Percentiles rank a stretch among this genome's conserved stretches.
Conservation (phyloP, 2,329 filamentous ascomycete species). For the Apiospora aurea region DNA sequence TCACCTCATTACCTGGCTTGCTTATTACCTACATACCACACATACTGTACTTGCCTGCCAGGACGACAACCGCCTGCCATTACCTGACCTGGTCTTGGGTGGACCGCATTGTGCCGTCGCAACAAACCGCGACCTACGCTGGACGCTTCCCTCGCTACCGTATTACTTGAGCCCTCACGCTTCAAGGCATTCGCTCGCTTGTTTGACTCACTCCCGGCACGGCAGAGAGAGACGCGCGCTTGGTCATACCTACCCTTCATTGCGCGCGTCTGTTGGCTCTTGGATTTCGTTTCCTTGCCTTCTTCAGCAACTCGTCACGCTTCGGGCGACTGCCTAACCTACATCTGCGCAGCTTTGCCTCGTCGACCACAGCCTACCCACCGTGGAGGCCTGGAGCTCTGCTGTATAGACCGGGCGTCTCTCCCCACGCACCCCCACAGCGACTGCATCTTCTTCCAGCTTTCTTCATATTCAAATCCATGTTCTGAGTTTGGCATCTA, state of each 20-base stretch:
- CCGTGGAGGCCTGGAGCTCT: constrained; percentile 8
- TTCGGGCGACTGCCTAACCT: constrained; percentile 20
- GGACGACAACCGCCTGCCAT: background rate
- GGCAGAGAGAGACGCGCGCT: constrained; percentile 23
- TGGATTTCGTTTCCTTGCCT: background rate
- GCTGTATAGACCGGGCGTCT: constrained; percentile 16
- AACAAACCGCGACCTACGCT: constrained; percentile 23
- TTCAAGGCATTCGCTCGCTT: constrained; percentile 21
- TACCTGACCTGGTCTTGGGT: constrained; percentile 9
- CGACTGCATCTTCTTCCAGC: constrained; percentile 5
- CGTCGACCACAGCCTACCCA: constrained; percentile 21
- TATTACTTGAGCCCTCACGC: constrained; percentile 21
- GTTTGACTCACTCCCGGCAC: constrained; percentile 4
- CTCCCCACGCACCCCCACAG: background rate
- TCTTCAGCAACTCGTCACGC: constrained; percentile 5
- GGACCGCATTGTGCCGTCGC: constrained; percentile 20
- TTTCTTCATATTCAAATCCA: constrained; percentile 11
- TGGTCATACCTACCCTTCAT: background rate
- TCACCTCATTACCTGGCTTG: constrained; percentile 9
- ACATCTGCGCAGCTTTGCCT: constrained; percentile 20
- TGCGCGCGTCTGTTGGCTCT: constrained; percentile 20
- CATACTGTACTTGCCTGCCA: background rate
- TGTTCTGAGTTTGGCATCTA: background rate
- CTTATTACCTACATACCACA: background rate
- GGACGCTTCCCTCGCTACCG: constrained; percentile 11